Conservation (phyloP, 495 filamentous ascomycete species). For the Beverwykella pulmonaria region DNA sequence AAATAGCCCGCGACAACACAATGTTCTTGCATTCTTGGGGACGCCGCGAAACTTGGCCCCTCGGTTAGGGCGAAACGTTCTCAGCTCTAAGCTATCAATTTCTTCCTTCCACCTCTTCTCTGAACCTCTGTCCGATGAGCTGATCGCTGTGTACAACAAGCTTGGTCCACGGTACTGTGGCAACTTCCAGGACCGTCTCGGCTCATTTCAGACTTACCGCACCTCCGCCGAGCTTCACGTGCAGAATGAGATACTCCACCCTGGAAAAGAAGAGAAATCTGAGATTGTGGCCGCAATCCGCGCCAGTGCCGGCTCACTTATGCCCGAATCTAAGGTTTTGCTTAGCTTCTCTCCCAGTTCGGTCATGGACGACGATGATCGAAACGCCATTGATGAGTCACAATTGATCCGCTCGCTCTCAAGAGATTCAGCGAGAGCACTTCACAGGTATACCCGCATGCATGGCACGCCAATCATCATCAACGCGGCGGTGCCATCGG, state of each 20-base stretch:
- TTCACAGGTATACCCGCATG: slow-evolving; percentile 71
- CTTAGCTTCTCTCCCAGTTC: slow-evolving; percentile 80
- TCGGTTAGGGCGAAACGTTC: slow-evolving; percentile 73
- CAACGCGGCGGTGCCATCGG: slow-evolving; percentile 82
- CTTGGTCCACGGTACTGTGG: slow-evolving; percentile 89
- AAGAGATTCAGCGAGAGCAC: slow-evolving; percentile 67
- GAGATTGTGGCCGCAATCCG: slow-evolving; percentile 89
- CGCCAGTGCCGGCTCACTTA: slow-evolving; percentile 73
- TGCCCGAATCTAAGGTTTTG: slow-evolving; percentile 81
- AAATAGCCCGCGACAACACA: slow-evolving; percentile 45
- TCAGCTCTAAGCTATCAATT: slow-evolving; percentile 81
- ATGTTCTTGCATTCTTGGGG: slow-evolving; percentile 88
- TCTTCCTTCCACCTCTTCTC: slow-evolving; percentile 86
- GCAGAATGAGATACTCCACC: slow-evolving; percentile 87
- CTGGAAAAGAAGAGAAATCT: slow-evolving; percentile 87
- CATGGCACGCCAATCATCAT: slow-evolving; percentile 79
- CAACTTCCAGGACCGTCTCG: slow-evolving; percentile 94
- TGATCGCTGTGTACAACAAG: slow-evolving; percentile 85
- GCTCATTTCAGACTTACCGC: slow-evolving; percentile 94
- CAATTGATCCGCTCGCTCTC: slow-evolving; percentile 77
- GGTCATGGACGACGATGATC: slow-evolving; percentile 75
- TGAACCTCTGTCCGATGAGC: slow-evolving; percentile 85
- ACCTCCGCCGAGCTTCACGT: slow-evolving; percentile 91
- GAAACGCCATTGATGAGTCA: slow-evolving; percentile 68
- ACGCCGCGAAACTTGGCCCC: slow-evolving; percentile 90